Evolutionary conservation across 2,329 filamentous ascomycete genomes (phyloP).

Genomic region (Graphilbum ipis-grandicollis): DNA sequence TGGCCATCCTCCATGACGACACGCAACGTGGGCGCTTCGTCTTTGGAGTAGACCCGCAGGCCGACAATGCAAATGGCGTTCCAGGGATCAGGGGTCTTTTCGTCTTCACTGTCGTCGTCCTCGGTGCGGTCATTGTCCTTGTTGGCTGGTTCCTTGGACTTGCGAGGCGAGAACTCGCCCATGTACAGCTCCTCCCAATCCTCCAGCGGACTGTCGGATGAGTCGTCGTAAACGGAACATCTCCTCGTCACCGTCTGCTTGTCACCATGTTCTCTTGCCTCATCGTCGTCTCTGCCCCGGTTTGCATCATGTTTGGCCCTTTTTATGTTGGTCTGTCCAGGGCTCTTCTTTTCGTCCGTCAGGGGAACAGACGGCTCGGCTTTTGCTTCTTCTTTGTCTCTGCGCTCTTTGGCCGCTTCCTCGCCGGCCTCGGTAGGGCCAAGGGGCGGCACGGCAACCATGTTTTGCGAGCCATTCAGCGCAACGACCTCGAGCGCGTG

Average conservation of each 20-base stretch:
- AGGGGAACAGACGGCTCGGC: too few species aligned
- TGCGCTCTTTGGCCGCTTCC: too few species aligned
- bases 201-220: constrained; percentile 40
- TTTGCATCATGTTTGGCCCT: too few species aligned
- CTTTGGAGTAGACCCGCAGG: constrained; percentile 40
- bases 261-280: too few species aligned
- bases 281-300: too few species aligned
- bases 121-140: constrained; percentile 17
- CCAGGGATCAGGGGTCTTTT: constrained; percentile 40
- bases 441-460: too few species aligned
- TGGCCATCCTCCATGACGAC: constrained; percentile 38
- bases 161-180: constrained; percentile 37
- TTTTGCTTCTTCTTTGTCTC: too few species aligned
- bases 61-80: constrained; percentile 46
- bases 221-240: constrained; percentile 20
- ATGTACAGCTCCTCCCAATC: constrained; percentile 44
- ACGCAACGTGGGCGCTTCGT: constrained; percentile 33
- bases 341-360: too few species aligned
- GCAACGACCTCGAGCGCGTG: too few species aligned
- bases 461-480: too few species aligned
- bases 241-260: neutral
- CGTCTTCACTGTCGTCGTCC: constrained; percentile 34
- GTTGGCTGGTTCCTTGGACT: constrained; percentile 17
- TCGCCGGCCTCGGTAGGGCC: too few species aligned
- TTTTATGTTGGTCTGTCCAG: too few species aligned